These are phyloP conservation scores for Cladorrhinum sp. DNA, from an alignment of 2,329 filamentous ascomycete species.

Conservation along the genomic window DNA sequence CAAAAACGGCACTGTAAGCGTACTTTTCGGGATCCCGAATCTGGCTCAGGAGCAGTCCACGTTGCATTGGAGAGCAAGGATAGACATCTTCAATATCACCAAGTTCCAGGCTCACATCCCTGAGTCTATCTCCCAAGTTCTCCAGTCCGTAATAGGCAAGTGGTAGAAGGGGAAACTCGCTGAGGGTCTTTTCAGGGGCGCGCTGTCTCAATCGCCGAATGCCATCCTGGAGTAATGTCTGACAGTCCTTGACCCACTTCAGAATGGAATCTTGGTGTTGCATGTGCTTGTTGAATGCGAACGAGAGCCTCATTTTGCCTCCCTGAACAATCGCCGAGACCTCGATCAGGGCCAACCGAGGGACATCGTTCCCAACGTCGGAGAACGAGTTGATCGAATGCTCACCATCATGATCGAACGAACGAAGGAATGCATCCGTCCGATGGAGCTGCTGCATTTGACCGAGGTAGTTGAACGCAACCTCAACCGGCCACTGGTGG, in stretches of 20 bases:
- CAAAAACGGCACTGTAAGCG: constrained; percentile 24
- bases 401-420: constrained; percentile 23
- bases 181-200: constrained; percentile 29
- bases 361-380: constrained; percentile 26
- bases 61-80: constrained; percentile 39
- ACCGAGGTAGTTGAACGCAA: constrained; percentile 50
- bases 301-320: constrained; percentile 28
- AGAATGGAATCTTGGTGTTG: constrained; percentile 22
- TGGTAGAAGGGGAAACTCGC: constrained; percentile 35
- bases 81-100: constrained; percentile 35
- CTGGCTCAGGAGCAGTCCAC: constrained; percentile 37
- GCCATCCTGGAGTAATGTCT: constrained; percentile 22
- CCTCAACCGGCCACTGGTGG: constrained; percentile 39
- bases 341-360: constrained; percentile 27
- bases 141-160: constrained; percentile 31
- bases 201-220: constrained; percentile 14
- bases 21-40: constrained; percentile 26
- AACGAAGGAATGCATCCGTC: constrained; percentile 19
- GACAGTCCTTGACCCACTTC: constrained; percentile 20
- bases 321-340: constrained; percentile 26
- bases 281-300: constrained; percentile 27
- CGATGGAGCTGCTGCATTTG: constrained; percentile 43
- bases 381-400: constrained; percentile 16
- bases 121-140: constrained; percentile 26
- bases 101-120: constrained; percentile 17